Conservation (phyloP, 2,329 filamentous ascomycete species). For the Paraphaeosphaeria minitans region DNA sequence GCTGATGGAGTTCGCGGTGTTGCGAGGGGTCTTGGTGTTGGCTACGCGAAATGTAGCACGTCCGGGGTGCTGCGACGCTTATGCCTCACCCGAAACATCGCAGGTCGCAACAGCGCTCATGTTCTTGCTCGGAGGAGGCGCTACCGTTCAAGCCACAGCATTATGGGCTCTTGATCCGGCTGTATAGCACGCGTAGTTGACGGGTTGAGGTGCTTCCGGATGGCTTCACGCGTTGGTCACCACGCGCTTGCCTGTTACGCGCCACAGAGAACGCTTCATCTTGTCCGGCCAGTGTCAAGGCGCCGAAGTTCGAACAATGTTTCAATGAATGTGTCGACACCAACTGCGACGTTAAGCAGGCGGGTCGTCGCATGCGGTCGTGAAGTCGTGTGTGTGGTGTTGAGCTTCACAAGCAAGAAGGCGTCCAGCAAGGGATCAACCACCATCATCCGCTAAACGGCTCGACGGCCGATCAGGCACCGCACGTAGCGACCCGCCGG, state of each 20-base stretch:
- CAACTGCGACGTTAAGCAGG: not conserved
- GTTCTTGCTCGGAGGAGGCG: conserved; percentile 35
- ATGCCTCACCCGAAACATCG: conserved; percentile 40
- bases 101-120: conserved; percentile 37
- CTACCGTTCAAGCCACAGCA: conserved; percentile 31
- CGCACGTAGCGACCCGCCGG: conserved; percentile 20
- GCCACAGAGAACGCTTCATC: not conserved
- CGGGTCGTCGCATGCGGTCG: not conserved
- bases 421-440: conserved; percentile 11
- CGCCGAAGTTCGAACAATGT: conserved; percentile 13
- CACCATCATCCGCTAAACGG: conserved; percentile 26
- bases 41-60: conserved; percentile 44
- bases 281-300: not conserved
- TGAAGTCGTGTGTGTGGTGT: not conserved
- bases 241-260: not conserved
- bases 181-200: conserved; percentile 32
- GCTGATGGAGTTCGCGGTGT: conserved; percentile 29
- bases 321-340: conserved; percentile 1
- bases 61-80: conserved; percentile 46
- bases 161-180: conserved; percentile 21
- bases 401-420: not conserved
- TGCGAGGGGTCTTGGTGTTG: conserved; percentile 34
- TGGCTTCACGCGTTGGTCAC: conserved; percentile 14
- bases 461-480: conserved; percentile 16
- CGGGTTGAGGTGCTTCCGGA: conserved; percentile 37